Percentiles rank a stretch among this genome's conserved stretches.
Evolutionary conservation across 768 basidiomycete genomes (phyloP).

Genomic region (Russula emetica): DNA sequence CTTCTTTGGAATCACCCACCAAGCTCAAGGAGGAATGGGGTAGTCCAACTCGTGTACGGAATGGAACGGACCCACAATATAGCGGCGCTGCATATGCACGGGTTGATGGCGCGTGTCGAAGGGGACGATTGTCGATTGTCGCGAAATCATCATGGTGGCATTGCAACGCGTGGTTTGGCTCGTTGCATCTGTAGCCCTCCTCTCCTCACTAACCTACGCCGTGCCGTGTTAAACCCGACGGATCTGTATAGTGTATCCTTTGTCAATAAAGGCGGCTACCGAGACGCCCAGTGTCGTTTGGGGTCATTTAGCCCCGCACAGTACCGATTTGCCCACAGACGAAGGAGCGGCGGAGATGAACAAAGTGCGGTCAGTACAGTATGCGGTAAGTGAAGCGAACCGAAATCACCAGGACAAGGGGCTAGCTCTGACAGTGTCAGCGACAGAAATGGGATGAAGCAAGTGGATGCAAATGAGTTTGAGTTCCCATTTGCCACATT

Average conservation of each 20-base stretch:
- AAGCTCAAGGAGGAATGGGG: not conserved
- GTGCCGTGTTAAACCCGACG: not conserved
- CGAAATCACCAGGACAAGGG: not conserved
- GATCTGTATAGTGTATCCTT: not conserved
- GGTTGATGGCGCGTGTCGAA: not conserved
- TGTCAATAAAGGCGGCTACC: not conserved
- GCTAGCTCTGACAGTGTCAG: not conserved
- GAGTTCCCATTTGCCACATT: not conserved
- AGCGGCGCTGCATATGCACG: not conserved
- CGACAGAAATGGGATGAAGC: not conserved
- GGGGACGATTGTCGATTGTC: not conserved
- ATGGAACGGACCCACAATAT: not conserved
- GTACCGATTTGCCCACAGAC: not conserved
- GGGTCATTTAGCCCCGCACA: not conserved
- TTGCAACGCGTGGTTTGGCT: not conserved
- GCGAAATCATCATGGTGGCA: not conserved
- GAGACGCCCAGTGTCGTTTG: not conserved
- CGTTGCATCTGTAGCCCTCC: not conserved
- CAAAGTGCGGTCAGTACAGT: not conserved
- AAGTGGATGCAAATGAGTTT: not conserved
- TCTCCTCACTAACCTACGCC: not conserved
- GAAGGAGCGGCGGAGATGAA: not conserved
- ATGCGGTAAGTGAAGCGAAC: not conserved
- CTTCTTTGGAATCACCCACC: not conserved
- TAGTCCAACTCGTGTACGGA: not conserved